phyloP scores from a whole-genome alignment of 1,284 basidiomycete species.

The Irpex lacteus region DNA sequence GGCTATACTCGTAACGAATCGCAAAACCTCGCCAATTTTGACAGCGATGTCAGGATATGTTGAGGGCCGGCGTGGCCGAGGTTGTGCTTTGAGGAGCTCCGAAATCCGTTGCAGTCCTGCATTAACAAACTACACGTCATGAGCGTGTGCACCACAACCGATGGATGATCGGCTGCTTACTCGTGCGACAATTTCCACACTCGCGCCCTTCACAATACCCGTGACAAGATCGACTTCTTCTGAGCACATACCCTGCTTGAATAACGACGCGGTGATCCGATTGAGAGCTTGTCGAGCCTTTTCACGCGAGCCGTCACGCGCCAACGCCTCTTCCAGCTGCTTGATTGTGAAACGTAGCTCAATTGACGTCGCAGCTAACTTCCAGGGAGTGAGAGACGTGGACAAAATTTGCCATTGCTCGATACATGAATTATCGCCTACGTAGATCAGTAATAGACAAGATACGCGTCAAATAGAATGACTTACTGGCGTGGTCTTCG shows the following conservation, averaged over 20 bases:
- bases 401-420: slow-evolving; percentile 61
- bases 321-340: slow-evolving; percentile 63
- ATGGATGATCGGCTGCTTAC: slow-evolving; percentile 32
- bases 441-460: background rate
- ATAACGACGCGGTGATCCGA: slow-evolving; percentile 60
- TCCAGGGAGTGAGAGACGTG: slow-evolving; percentile 74
- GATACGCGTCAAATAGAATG: background rate
- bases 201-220: slow-evolving; percentile 70
- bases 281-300: slow-evolving; percentile 57
- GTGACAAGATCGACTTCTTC: slow-evolving; percentile 80
- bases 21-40: slow-evolving; percentile 64
- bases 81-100: slow-evolving; percentile 46
- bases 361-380: slow-evolving; percentile 73
- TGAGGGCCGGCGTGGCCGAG: slow-evolving; percentile 26
- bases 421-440: background rate
- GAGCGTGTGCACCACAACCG: too few species aligned
- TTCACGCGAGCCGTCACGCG: slow-evolving; percentile 50
- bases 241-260: slow-evolving; percentile 66
- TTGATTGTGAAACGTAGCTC: slow-evolving; percentile 73
- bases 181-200: slow-evolving; percentile 62
- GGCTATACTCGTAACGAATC: slow-evolving; percentile 65
- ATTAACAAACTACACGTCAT: slow-evolving; percentile 59
- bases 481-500: slow-evolving; percentile 38
- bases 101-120: slow-evolving; percentile 67
- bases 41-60: slow-evolving; percentile 40